Conservation (phyloP, 768 basidiomycete genomes). For the Suillus plorans region DNA sequence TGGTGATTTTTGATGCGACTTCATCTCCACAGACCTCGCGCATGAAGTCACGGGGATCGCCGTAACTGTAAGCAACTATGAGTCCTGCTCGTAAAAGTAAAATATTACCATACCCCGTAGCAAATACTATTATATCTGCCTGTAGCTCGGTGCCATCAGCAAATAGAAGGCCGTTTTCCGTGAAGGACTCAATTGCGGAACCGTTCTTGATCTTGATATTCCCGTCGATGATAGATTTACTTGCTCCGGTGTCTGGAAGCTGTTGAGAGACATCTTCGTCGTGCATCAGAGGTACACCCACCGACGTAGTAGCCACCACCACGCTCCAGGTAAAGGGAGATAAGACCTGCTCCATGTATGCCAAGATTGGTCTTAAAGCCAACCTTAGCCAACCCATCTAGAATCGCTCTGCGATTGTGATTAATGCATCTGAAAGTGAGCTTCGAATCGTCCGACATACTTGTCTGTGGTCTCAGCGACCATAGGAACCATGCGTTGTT, state of each 20-base stretch:
- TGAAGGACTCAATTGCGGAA: conserved; percentile 30
- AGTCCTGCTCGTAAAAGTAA: not conserved
- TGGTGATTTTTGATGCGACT: conserved; percentile 43
- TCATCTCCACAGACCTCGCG: conserved; percentile 46
- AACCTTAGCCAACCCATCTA: conserved; percentile 36
- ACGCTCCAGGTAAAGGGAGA: conserved; percentile 24
- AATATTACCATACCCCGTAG: conserved; percentile 23
- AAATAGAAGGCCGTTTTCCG: conserved; percentile 28
- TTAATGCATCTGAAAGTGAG: not conserved
- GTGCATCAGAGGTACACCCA: conserved; percentile 9
- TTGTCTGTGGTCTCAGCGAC: conserved; percentile 26
- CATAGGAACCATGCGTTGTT: conserved; percentile 19
- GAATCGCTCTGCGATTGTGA: conserved; percentile 26
- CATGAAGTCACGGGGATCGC: conserved; percentile 42
- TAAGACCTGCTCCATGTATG: conserved; percentile 30
- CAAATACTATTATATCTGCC: conserved; percentile 33
- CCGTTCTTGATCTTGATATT: conserved; percentile 53
- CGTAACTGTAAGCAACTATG: conserved; percentile 36
- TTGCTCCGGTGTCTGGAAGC: conserved; percentile 36
- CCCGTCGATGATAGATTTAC: conserved; percentile 44
- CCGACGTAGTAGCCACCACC: conserved; percentile 46
- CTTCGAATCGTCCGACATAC: conserved; percentile 13
- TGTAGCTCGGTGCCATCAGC: conserved; percentile 29
- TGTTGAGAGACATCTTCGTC: not conserved
- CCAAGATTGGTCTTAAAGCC: conserved; percentile 41